Conservation (phyloP, 2,329 filamentous ascomycete species). For the Fusarium sacchari region DNA sequence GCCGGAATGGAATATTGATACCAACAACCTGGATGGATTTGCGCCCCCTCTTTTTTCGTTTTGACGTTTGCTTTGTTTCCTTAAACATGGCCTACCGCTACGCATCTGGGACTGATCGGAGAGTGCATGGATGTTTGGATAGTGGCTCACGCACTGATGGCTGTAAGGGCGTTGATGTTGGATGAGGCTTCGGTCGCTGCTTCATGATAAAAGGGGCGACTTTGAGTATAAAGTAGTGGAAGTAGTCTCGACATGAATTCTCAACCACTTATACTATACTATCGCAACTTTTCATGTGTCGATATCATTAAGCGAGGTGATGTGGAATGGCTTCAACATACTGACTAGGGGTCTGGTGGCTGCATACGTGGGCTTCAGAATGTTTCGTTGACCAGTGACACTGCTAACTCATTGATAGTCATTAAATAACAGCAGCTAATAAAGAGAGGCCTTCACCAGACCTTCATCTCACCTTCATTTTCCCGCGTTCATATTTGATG, state of each 20-base stretch:
- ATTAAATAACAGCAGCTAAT: neutral
- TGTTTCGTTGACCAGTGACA: neutral
- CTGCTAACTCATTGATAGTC: neutral
- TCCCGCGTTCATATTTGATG: neutral
- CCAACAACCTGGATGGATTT: constrained; percentile 37
- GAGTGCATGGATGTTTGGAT: constrained; percentile 7
- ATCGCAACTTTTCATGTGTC: neutral
- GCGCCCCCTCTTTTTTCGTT: constrained; percentile 24
- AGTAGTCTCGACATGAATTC: constrained; percentile 23
- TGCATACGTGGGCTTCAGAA: neutral
- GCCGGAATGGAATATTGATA: constrained; percentile 39
- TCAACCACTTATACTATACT: constrained; percentile 10
- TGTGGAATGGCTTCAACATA: neutral
- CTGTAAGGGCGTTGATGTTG: constrained; percentile 15
- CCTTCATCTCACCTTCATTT: neutral
- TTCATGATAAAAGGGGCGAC: constrained; percentile 1
- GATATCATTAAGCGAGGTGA: neutral
- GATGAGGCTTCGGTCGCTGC: neutral
- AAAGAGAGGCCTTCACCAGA: neutral
- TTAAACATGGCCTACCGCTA: neutral
- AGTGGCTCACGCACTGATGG: constrained; percentile 3
- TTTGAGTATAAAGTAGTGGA: constrained; percentile 5
- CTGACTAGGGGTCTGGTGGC: neutral
- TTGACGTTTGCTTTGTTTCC: constrained; percentile 4
- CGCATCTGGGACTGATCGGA: neutral